Base-by-base conservation (phyloP, 2,329 filamentous ascomycete species). In the Talaromyces albobiverticillius region DNA sequence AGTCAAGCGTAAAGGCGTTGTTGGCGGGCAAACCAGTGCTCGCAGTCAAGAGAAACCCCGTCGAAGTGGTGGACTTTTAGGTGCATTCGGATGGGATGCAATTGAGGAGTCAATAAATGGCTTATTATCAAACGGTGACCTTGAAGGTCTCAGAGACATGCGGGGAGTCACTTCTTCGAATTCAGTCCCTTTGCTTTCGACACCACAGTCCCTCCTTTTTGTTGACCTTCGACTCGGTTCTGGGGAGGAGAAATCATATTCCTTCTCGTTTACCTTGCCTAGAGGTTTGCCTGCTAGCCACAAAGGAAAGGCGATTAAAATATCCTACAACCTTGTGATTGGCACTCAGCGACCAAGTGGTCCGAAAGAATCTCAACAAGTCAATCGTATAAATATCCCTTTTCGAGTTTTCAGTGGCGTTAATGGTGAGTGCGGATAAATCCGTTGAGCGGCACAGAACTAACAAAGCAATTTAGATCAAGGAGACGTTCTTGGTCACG, bases 131-230 rank as follows among this genome's bases (percentile, higher is more conserved):
- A 84, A 87, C 45, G 86, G 87, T 51, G 92, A 96, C 64, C 83
- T 95, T 61, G 95, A 93, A 73, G 95, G 88, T 56, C 92, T 99
- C 67, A 91, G 92, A 65, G 92, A 97, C 67, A 96, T 97, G 90
- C 87, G 92, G 60, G 89, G 89, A 3, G 87, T 88, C 48, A 88
- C 88, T 23, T 94, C 88, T 68, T 88, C 90, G 29, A 92, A 90
- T 67, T 88, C 89, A 2, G 87, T 99, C 41, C 94, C 94, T 0
- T 77, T 99, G 45, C 79, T 99, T n/a, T 94, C 90, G 14, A 97
- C 93, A 4, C 92, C 93, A 1, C 94, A 97, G 72, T 96, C 91
- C 2, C 90, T 99, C 57, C 76, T 99, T 11, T 99, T 99, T 69
- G 94, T 99, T 51, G 92, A 99, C 70, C 77, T 99, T 53, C 85